Percentiles rank a stretch among this genome's conserved stretches.
Conservation (phyloP, 2,329 filamentous ascomycete species). For the Pseudocercospora crystallina region DNA sequence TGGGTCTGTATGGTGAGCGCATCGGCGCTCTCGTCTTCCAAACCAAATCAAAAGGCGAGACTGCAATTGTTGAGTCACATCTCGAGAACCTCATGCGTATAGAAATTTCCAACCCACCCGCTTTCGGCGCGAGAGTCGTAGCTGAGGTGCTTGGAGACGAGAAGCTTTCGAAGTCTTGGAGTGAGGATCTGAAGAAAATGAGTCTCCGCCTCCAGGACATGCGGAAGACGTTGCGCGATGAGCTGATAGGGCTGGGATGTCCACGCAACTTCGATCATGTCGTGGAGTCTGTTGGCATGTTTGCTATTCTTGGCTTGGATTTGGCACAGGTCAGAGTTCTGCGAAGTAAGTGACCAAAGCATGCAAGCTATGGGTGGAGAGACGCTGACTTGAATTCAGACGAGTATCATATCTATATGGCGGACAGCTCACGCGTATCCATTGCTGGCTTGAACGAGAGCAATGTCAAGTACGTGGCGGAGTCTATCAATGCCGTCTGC, state of each 20-base stretch:
- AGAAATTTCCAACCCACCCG: slow-evolving; percentile 94
- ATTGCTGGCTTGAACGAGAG: slow-evolving; percentile 8
- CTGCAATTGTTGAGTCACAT: slow-evolving; percentile 92
- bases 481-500: slow-evolving; percentile 5
- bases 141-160: slow-evolving; percentile 84
- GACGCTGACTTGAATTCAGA: background rate
- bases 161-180: slow-evolving; percentile 85
- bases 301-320: slow-evolving; percentile 90
- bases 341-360: background rate
- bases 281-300: slow-evolving; percentile 97
- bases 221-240: slow-evolving; percentile 87
- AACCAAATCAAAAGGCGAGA: slow-evolving; percentile 78
- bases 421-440: slow-evolving; percentile 8
- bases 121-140: slow-evolving; percentile 92
- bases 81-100: slow-evolving; percentile 96
- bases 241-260: slow-evolving; percentile 89
- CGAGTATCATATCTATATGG: slow-evolving; percentile 9
- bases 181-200: slow-evolving; percentile 95
- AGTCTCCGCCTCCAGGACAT: slow-evolving; percentile 98
- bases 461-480: slow-evolving; percentile 5
- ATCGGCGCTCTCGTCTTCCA: slow-evolving; percentile 94
- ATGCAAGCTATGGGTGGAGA: background rate
- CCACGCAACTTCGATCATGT: slow-evolving; percentile 98
- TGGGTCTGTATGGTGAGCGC: slow-evolving; percentile 98
- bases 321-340: background rate